phyloP scores from a whole-genome alignment of 2,329 filamentous ascomycete species.

The Sordariomycetes sp. region DNA sequence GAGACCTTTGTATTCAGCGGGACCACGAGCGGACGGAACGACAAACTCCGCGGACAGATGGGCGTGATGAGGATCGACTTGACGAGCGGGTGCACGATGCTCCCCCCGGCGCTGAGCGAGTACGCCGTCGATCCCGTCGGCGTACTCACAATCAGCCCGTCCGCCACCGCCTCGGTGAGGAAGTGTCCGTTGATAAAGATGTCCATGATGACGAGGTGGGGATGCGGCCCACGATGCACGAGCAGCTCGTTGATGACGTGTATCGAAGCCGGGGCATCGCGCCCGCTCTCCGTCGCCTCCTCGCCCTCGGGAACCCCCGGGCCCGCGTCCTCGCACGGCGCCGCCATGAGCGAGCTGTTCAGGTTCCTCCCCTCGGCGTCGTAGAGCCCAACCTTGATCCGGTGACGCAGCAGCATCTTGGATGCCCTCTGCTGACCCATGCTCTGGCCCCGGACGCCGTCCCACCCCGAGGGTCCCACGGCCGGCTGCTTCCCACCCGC shows the following conservation, averaged over 20 bases:
- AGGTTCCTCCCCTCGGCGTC: slow-evolving; percentile 51
- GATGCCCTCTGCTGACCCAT: slow-evolving; percentile 64
- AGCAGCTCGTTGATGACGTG: slow-evolving; percentile 91
- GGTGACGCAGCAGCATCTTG: slow-evolving; percentile 73
- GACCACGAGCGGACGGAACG: slow-evolving; percentile 81
- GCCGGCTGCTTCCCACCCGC: slow-evolving; percentile 5
- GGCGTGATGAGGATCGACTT: slow-evolving; percentile 81
- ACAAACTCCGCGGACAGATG: slow-evolving; percentile 84
- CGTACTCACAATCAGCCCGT: slow-evolving; percentile 88
- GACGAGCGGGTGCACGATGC: slow-evolving; percentile 88
- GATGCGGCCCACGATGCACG: slow-evolving; percentile 78
- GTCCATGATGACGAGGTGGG: slow-evolving; percentile 84
- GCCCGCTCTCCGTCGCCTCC: neutral
- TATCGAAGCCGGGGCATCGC: slow-evolving; percentile 22
- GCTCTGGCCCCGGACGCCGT: slow-evolving; percentile 62
- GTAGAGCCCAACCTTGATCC: slow-evolving; percentile 77
- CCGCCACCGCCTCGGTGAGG: slow-evolving; percentile 84
- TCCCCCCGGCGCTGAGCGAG: slow-evolving; percentile 81
- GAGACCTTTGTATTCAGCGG: slow-evolving; percentile 77
- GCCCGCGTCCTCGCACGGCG: slow-evolving; percentile 21
- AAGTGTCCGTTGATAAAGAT: slow-evolving; percentile 83
- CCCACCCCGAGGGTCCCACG: slow-evolving; percentile 38
- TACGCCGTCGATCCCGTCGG: slow-evolving; percentile 95
- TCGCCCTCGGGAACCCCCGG: slow-evolving; percentile 9
- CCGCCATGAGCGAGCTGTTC: slow-evolving; percentile 32